phyloP scores from a whole-genome alignment of 2,329 filamentous ascomycete species.

The Zalaria obscura region DNA sequence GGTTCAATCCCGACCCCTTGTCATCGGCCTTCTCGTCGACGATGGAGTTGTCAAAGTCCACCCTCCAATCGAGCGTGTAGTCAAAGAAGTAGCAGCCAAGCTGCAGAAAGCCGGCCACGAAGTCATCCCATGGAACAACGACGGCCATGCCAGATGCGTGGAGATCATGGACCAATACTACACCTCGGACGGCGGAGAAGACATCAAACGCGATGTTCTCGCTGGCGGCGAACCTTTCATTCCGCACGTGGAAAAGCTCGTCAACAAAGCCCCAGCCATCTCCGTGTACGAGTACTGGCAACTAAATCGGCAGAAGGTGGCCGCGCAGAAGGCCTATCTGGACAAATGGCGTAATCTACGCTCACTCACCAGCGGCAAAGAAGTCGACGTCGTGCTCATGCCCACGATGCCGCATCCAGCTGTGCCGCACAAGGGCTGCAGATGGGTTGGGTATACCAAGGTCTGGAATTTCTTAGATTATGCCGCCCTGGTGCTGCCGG shows the following conservation, averaged over 20 bases:
- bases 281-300: slow-evolving; percentile 56
- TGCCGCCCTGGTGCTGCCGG: slow-evolving; percentile 41
- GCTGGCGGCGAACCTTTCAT: slow-evolving; percentile 45
- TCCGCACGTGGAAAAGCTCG: slow-evolving; percentile 41
- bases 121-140: slow-evolving; percentile 24
- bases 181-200: slow-evolving; percentile 48
- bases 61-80: slow-evolving; percentile 10
- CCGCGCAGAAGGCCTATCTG: slow-evolving; percentile 40
- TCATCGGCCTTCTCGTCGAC: slow-evolving; percentile 12
- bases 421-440: slow-evolving; percentile 27
- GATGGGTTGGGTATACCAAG: slow-evolving; percentile 18
- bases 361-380: slow-evolving; percentile 28
- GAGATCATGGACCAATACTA: slow-evolving; percentile 47
- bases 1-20: slow-evolving; percentile 6
- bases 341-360: slow-evolving; percentile 41
- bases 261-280: slow-evolving; percentile 38
- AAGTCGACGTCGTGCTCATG: slow-evolving; percentile 42
- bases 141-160: slow-evolving; percentile 40
- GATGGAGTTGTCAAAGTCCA: slow-evolving; percentile 14
- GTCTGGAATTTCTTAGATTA: slow-evolving; percentile 35
- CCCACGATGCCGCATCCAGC: slow-evolving; percentile 48
- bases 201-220: slow-evolving; percentile 41
- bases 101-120: slow-evolving; percentile 23
- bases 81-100: slow-evolving; percentile 6
- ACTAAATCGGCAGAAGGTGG: slow-evolving; percentile 43